Evolutionary conservation across 2,329 filamentous ascomycete genomes (phyloP), one percentile per base, ranked within the genome.

Genomic region (Sporothrix inflata): DNA sequence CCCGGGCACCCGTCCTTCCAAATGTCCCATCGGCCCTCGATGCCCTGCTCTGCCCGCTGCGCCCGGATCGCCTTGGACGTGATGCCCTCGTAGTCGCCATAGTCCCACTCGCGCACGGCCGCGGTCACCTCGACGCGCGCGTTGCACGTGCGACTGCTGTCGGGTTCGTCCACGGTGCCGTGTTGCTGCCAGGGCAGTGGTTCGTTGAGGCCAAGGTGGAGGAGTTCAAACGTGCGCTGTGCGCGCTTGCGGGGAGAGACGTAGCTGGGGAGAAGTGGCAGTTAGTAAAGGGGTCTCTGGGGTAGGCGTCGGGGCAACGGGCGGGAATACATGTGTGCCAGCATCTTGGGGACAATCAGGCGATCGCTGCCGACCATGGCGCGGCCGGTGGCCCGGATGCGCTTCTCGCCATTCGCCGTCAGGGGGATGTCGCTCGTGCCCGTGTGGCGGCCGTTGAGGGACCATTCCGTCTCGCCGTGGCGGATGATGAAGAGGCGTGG

Each of bases 391-490:
- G 91, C 90, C 72, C 83, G 84, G 73, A 94, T 87, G 73, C 92
- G 87, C 80, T 89, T 92, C 84, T 94, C 92, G 69, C 95, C 95
- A 79, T 93, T 92, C 68, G 86, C 83, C 0, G 94, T 98, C 49
- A 98, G 85, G 0, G 94, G 91, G 4, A 98, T 92, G 78, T 98
- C 94, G n/a, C 92, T 92, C 38, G 85, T 86, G 69, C 94, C 92
- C 0, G 95, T 98, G 82, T 98, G 93, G 69, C 90, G 87, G 71
- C 94, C 94, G 76, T 91, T 91, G 65, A 97, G 89, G 5, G 93
- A 97, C 94, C 94, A 98, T 84, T 97, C 94, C 4, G 94, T 98
- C 84, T 98, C 94, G 82, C 94, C 95, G 79, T 98, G 94, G 77
- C 94, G 93, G 80, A 94, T 84, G 76, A 96, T 89, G 84, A 95